Base-by-base conservation (phyloP, 352 stramenopile species). In the Pythium myriotylum region DNA sequence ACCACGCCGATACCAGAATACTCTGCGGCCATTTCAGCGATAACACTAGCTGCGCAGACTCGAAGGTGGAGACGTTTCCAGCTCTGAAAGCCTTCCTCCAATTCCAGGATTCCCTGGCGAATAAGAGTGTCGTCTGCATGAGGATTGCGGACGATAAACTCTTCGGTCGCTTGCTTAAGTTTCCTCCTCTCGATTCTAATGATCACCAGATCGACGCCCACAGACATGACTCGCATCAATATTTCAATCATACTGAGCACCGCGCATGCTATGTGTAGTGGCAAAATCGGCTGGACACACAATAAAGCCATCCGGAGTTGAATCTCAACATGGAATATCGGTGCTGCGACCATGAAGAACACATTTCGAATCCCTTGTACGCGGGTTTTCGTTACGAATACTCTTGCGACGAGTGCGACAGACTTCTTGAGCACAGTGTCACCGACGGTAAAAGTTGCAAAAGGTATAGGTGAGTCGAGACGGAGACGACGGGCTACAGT, bases 1-100 rank as follows among this genome's bases (percentile, higher is more conserved):
- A 26, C 58, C 20, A 65, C 33, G 19, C 47, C 58, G n/a, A 65
- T 65, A 26, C 48, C 41, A 19, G 35, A 54, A 49, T 65, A 65
- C 49, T 65, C 48, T 2, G 58, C 39, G 17, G 41, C 22, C 32
- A 55, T 57, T 29, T 58, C 57, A 23, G 40, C 57, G 2, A 52
- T 20, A 16, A 52, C 22, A 16, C 57, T 27, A 2, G 27, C 29
- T 0, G 57, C 47, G 5, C 2, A 47, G 1, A 58, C 3, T 3
- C 57, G 46, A 5, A 54, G 23, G 8, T 58, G 57, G 19, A 16
- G 10, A 1, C 14, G 2, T 27, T 46, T 45, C 57, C 57, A 58
- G 1, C 20, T n/a, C 10, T 51, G 33, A 43, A 65, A 65, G 1
- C 19, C 6, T 3, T 29, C 43, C 19, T 62, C 29, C 1, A 54